Conservation (phyloP, 768 basidiomycete species). For the Phanerochaete sordida region DNA sequence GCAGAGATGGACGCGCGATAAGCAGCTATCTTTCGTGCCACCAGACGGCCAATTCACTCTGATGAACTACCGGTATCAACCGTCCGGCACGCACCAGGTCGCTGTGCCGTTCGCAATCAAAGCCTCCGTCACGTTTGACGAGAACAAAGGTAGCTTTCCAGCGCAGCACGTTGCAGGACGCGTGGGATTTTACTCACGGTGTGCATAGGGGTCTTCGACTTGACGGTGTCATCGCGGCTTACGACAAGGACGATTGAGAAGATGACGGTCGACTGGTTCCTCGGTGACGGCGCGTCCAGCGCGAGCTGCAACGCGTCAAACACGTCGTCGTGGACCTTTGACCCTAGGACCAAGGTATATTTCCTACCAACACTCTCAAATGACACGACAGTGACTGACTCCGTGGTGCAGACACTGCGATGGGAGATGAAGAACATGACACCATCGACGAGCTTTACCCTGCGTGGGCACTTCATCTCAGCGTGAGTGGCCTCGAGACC, state of each 20-base stretch:
- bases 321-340: constrained; percentile 79
- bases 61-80: constrained; percentile 72
- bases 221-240: constrained; percentile 61
- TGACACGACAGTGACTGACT: not conserved
- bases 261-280: constrained; percentile 63
- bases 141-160: constrained; percentile 36
- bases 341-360: constrained; percentile 35
- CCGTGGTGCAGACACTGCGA: constrained; percentile 50
- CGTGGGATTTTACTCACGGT: constrained; percentile 11
- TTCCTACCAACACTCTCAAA: not conserved
- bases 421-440: constrained; percentile 76
- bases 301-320: constrained; percentile 70
- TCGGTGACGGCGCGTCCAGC: constrained; percentile 70
- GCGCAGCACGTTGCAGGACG: not conserved
- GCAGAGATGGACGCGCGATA: constrained; percentile 75
- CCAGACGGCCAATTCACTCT: constrained; percentile 88
- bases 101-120: constrained; percentile 33
- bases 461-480: constrained; percentile 77
- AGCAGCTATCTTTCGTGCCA: constrained; percentile 83
- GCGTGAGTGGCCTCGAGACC: constrained; percentile 34
- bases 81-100: constrained; percentile 23
- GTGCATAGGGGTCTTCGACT: constrained; percentile 52
- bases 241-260: constrained; percentile 67
- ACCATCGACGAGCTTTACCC: constrained; percentile 62
- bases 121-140: constrained; percentile 29